phyloP scores from a whole-genome alignment of 805 yeast genomes.

The Lachancea mirantina region DNA sequence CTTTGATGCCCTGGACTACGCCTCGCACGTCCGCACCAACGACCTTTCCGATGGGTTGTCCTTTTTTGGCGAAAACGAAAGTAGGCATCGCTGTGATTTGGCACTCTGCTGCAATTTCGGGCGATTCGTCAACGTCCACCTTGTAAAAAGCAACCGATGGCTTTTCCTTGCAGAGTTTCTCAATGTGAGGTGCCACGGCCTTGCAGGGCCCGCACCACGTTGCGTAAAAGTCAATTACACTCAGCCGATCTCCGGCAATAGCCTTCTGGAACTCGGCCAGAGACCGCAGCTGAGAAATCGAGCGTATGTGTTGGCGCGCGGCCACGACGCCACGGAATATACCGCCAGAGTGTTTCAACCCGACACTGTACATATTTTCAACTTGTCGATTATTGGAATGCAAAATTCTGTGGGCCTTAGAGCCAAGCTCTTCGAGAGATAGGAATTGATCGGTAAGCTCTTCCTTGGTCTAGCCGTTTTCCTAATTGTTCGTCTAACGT shows the following conservation, averaged over 20 bases:
- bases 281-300: conserved; percentile 31
- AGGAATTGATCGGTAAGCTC: no score
- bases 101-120: conserved; percentile 53
- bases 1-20: conserved; percentile 29
- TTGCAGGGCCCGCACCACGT: conserved; percentile 79
- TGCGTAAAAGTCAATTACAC: conserved; percentile 61
- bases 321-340: no score
- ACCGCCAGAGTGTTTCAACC: no score
- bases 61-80: conserved; percentile 53
- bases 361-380: no score
- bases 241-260: conserved; percentile 34
- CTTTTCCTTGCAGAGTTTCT: conserved; percentile 34
- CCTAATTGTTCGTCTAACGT: no score
- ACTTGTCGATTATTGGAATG: no score
- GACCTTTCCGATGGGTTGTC: conserved; percentile 47
- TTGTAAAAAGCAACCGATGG: conserved; percentile 51
- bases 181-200: conserved; percentile 56
- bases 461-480: no score
- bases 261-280: conserved; percentile 33
- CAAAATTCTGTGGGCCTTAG: no score
- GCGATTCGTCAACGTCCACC: conserved; percentile 61
- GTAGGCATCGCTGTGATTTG: conserved; percentile 75
- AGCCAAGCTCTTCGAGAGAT: no score
- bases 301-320: no score
- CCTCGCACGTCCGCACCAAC: conserved; percentile 52